Base-by-base conservation (phyloP, 1,284 basidiomycete species). In the Clitocybe nebularis region DNA sequence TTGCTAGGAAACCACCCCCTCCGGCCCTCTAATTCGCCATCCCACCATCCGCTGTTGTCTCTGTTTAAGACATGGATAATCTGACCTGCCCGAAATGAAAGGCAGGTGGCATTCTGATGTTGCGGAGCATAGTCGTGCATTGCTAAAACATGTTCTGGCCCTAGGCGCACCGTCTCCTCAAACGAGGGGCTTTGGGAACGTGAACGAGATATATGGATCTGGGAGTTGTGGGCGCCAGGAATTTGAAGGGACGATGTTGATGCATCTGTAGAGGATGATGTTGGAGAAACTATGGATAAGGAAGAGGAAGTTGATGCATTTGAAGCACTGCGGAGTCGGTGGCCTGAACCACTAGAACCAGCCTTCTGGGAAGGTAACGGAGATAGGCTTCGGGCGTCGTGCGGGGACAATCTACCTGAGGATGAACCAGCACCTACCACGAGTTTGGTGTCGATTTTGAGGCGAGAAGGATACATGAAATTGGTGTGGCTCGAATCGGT, bases 1-100 rank as follows among this genome's bases (percentile, higher is more conserved):
- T 91, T 91, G 59, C 90, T 93, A n/a, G 95, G 95, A 64, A 98
- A 98, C 95, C 95, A 99, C n/a, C 96, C 96, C 54, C 93, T 71
- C 42, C 82, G 68, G 4, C 79, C 84, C 39, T 87, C 85, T 14
- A 96, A 66, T 65, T 98, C 93, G 7, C 96, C 95, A 59, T 99
- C 94, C 95, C 95, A 98, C 96, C 96, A 99, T 0, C 95, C 96
- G 48, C 87, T 91, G 0, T 75, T 51, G 64, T 98, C 93, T 50
- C 84, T 78, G 57, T 90, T 91, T 44, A 91, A 72, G 20, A 98
- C 92, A 47, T 84, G 84, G 48, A 99, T 93, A 40, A 95, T 76
- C 60, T 98, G 89, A 1, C 95, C 94, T 0, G 88, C 84, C 21
- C 77, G 77, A 67, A 99, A 97, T 21, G 84, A 75, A 32, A 99